Evolutionary conservation across 768 basidiomycete genomes (phyloP).

Genomic region (Boletus reticuloceps): DNA sequence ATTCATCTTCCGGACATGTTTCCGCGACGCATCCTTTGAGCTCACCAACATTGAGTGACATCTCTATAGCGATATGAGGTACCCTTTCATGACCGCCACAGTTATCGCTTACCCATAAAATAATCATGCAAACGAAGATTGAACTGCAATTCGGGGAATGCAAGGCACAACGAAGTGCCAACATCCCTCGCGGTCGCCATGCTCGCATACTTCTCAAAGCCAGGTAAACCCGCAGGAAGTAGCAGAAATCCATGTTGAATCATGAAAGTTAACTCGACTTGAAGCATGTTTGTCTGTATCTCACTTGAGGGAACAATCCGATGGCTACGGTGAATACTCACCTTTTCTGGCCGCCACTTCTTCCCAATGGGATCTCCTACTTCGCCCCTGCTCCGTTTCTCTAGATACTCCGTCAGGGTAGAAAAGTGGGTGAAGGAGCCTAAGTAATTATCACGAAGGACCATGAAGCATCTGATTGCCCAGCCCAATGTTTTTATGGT

Average conservation of each 20-base stretch:
- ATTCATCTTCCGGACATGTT: slow-evolving; percentile 45
- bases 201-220: slow-evolving; percentile 43
- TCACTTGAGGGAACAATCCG: slow-evolving; percentile 6
- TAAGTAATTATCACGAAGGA: slow-evolving; percentile 89
- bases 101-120: slow-evolving; percentile 68
- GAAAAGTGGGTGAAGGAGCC: slow-evolving; percentile 93
- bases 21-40: slow-evolving; percentile 50
- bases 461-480: slow-evolving; percentile 87
- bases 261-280: slow-evolving; percentile 61
- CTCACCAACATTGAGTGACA: slow-evolving; percentile 71
- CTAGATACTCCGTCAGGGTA: slow-evolving; percentile 81
- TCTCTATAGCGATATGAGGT: slow-evolving; percentile 46
- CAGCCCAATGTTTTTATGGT: slow-evolving; percentile 78
- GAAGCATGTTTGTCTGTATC: slow-evolving; percentile 76
- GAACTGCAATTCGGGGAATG: slow-evolving; percentile 68
- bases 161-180: slow-evolving; percentile 54
- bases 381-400: slow-evolving; percentile 55
- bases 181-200: slow-evolving; percentile 35
- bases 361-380: slow-evolving; percentile 79
- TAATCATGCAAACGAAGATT: slow-evolving; percentile 80
- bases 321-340: slow-evolving; percentile 29
- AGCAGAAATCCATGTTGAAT: slow-evolving; percentile 54
- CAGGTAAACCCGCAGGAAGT: slow-evolving; percentile 66
- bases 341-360: slow-evolving; percentile 80
- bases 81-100: background rate